Percentiles rank a stretch among this genome's conserved stretches.
phyloP scores from a whole-genome alignment of 257 asterid species.

The Cynanchum wilfordii region DNA sequence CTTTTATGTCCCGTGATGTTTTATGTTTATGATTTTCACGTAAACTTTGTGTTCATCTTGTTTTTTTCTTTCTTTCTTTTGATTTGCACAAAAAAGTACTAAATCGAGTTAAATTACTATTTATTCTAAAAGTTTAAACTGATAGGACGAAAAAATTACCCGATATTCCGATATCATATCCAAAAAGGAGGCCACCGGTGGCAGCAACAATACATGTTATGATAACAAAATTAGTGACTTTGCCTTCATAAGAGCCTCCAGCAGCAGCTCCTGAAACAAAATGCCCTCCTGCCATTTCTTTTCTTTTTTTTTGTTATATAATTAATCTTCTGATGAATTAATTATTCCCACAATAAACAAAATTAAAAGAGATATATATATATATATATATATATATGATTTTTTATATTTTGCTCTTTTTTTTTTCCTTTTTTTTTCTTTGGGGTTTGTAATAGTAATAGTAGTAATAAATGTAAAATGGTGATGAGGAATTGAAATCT shows the following conservation, averaged over 20 bases:
- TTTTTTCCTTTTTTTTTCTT: background rate
- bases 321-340: no score
- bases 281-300: constrained; percentile 35
- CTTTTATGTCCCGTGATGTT: no score
- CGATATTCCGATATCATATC: constrained; percentile 57
- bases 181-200: constrained; percentile 55
- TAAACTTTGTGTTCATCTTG: no score
- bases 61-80: no score
- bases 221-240: constrained; percentile 38
- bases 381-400: background rate
- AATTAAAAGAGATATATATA: background rate
- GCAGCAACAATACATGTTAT: constrained; percentile 46
- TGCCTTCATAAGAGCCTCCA: constrained; percentile 28
- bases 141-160: constrained; percentile 10
- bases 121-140: no score
- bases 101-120: no score
- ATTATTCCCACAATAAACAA: background rate
- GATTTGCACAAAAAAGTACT: no score
- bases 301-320: background rate
- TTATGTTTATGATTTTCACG: no score
- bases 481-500: background rate
- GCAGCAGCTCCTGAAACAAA: constrained; percentile 7
- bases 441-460: background rate
- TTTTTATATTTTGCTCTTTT: background rate
- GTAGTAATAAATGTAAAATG: no score